Conservation (phyloP, 306 rosid genomes). For the Lupinus albus region DNA sequence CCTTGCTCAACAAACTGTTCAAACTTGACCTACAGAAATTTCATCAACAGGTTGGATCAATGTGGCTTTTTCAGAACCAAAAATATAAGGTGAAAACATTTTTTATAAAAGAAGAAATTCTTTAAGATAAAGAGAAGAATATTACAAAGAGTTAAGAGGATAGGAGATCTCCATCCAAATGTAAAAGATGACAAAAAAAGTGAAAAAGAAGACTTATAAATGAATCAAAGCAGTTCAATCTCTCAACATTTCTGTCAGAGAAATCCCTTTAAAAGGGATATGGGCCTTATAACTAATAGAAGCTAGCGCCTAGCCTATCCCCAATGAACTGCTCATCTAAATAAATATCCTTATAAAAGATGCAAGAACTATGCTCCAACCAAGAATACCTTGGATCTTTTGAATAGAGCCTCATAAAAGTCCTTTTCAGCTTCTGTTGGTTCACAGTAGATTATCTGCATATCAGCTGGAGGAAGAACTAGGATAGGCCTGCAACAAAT, state of each 20-base stretch:
- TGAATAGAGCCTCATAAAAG: conserved; percentile 86
- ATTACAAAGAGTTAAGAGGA: not conserved
- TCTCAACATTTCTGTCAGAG: not conserved
- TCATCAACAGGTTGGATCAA: conserved; percentile 36
- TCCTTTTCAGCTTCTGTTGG: conserved; percentile 90
- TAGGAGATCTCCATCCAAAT: too few relatives aligned
- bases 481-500: conserved; percentile 80
- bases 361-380: not conserved
- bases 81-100: not conserved
- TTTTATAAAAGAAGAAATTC: not conserved
- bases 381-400: conserved; percentile 76
- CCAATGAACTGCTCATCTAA: not conserved
- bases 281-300: not conserved
- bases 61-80: conserved; percentile 29
- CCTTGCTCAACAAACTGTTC: conserved; percentile 98
- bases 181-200: too few relatives aligned
- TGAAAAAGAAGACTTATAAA: too few relatives aligned
- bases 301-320: not conserved
- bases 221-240: not conserved
- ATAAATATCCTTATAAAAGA: too few relatives aligned
- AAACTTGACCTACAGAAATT: conserved; percentile 73
- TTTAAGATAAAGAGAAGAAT: not conserved
- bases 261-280: too few relatives aligned
- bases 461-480: conserved; percentile 93
- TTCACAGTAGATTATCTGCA: conserved; percentile 83